Conservation (phyloP, 306 rosid genomes). For the Medicago truncatula region MtrunA17r5.0-ANR NC_053049.1:35760001-35760500, state of each 20-base stretch:
- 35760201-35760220: constrained; percentile 61
- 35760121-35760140: constrained; percentile 26
- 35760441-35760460: constrained; percentile 65
- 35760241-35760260: constrained; percentile 64
- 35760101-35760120: constrained; percentile 73
- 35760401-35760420: constrained; percentile 57
- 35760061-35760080: constrained; percentile 32
- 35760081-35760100: constrained; percentile 51
- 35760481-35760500: constrained; percentile 56
- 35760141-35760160: constrained; percentile 48
- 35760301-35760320: constrained; percentile 68
- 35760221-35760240: constrained; percentile 63
- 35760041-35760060: not conserved
- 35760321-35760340: constrained; percentile 65
- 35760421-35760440: constrained; percentile 68
- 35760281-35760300: constrained; percentile 63
- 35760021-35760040: not conserved
- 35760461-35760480: constrained; percentile 69
- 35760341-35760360: constrained; percentile 65
- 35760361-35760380: constrained; percentile 58
- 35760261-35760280: constrained; percentile 60
- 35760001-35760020: not conserved
- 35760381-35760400: constrained; percentile 66
- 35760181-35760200: constrained; percentile 73
- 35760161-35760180: constrained; percentile 57